phyloP scores from a whole-genome alignment of 2,329 filamentous ascomycete genomes.

The Coleophoma cylindrospora region DNA sequence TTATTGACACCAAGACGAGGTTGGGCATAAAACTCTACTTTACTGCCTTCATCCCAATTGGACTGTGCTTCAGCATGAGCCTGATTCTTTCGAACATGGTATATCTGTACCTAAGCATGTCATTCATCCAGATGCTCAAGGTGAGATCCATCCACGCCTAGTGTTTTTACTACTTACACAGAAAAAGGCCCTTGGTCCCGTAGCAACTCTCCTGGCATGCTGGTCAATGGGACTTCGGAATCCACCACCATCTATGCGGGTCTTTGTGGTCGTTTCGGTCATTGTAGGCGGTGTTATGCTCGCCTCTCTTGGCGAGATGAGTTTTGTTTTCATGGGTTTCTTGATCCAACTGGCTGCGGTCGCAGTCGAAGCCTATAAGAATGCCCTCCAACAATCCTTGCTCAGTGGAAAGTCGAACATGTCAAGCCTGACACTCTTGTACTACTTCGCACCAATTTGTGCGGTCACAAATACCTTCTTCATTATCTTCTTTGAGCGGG shows the following conservation, averaged over 20 bases:
- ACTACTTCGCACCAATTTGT: conserved; percentile 86
- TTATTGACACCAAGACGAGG: conserved; percentile 58
- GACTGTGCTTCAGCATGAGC: conserved; percentile 59
- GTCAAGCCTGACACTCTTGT: conserved; percentile 82
- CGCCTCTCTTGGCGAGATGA: conserved; percentile 58
- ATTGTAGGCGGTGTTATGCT: conserved; percentile 48
- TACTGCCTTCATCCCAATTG: conserved; percentile 60
- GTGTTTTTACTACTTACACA: conserved; percentile 51
- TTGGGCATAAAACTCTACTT: conserved; percentile 58
- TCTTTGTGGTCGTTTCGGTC: conserved; percentile 43
- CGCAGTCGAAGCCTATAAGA: conserved; percentile 72
- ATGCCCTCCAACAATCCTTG: conserved; percentile 82
- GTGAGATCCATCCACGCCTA: conserved; percentile 63
- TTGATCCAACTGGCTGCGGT: conserved; percentile 70
- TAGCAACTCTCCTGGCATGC: conserved; percentile 59
- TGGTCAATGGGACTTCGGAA: conserved; percentile 52
- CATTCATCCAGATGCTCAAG: conserved; percentile 70
- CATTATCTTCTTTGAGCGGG: conserved; percentile 64
- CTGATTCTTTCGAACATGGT: conserved; percentile 64
- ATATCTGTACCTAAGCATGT: conserved; percentile 62
- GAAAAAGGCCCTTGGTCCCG: conserved; percentile 46
- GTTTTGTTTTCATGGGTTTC: conserved; percentile 62
- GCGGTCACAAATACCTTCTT: conserved; percentile 74
- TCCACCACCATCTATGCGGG: conserved; percentile 37
- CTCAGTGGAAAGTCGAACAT: conserved; percentile 63